phyloP scores from a whole-genome alignment of 441 rosid species.

The Gossypium davidsonii region DNA sequence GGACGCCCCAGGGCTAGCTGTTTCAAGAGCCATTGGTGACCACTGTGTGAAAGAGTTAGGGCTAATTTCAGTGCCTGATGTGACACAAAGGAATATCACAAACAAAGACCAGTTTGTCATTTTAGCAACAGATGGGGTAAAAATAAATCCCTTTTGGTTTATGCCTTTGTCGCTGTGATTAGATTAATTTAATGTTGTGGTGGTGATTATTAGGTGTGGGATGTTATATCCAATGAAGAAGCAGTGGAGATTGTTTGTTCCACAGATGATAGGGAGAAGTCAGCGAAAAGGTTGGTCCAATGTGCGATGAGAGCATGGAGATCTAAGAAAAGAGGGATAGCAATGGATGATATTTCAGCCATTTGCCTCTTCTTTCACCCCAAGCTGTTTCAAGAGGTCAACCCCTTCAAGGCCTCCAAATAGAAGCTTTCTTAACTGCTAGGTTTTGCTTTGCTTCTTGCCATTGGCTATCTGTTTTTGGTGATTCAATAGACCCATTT shows the following conservation, averaged over 20 bases:
- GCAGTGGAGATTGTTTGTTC: slow-evolving; percentile 71
- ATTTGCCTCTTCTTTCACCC: slow-evolving; percentile 73
- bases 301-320: slow-evolving; percentile 66
- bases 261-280: slow-evolving; percentile 40
- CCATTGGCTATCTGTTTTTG: too few relatives aligned
- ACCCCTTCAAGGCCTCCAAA: slow-evolving; percentile 4
- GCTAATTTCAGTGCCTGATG: slow-evolving; percentile 69
- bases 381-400: not conserved
- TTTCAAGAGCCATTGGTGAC: slow-evolving; percentile 90
- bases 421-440: too few relatives aligned
- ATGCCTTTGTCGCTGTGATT: too few relatives aligned
- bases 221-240: slow-evolving; percentile 68
- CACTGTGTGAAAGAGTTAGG: slow-evolving; percentile 86
- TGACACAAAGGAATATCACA: slow-evolving; percentile 54
- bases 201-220: slow-evolving; percentile 55
- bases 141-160: too few relatives aligned
- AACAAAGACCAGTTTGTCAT: slow-evolving; percentile 64
- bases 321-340: slow-evolving; percentile 54
- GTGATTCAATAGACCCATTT: too few relatives aligned
- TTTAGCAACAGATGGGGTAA: slow-evolving; percentile 84
- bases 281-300: slow-evolving; percentile 67
- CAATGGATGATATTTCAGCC: slow-evolving; percentile 83
- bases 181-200: not conserved
- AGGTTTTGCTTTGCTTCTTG: too few relatives aligned
- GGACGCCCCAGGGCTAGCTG: slow-evolving; percentile 59